These are phyloP conservation scores for Acer campestre DNA, from an alignment of 345 rosid species.

Conservation along the genomic window DNA sequence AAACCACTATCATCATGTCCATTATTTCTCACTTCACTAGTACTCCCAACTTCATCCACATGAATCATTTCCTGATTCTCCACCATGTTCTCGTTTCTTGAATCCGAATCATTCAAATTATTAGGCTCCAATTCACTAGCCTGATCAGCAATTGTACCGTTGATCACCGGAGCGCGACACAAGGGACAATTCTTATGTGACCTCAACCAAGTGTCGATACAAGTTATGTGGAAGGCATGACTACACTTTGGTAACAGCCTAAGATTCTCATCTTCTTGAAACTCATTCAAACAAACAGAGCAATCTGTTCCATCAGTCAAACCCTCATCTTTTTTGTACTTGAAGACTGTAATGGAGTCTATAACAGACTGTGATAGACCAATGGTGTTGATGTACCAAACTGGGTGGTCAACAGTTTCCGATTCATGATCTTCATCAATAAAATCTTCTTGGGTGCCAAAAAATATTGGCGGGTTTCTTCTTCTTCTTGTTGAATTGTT, in stretches of 20 bases:
- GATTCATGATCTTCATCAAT: slow-evolving; percentile 40
- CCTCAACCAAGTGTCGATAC: slow-evolving; percentile 83
- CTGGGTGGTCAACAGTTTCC: slow-evolving; percentile 38
- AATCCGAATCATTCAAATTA: slow-evolving; percentile 18
- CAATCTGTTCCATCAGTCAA: slow-evolving; percentile 75
- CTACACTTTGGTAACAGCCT: slow-evolving; percentile 79
- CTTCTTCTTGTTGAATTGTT: slow-evolving; percentile 16
- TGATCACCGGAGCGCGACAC: slow-evolving; percentile 68
- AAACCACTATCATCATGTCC: background rate
- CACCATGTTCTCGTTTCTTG: slow-evolving; percentile 19
- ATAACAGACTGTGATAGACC: slow-evolving; percentile 68
- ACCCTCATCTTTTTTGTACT: slow-evolving; percentile 51
- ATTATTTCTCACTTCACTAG: slow-evolving; percentile 19
- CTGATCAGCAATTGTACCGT: slow-evolving; percentile 15
- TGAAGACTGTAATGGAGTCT: slow-evolving; percentile 57
- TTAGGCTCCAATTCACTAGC: slow-evolving; percentile 14
- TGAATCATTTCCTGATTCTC: slow-evolving; percentile 1
- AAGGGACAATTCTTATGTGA: slow-evolving; percentile 83
- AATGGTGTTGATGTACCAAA: slow-evolving; percentile 62
- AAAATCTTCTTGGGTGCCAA: slow-evolving; percentile 33
- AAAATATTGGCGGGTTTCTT: slow-evolving; percentile 23
- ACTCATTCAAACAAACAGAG: slow-evolving; percentile 82
- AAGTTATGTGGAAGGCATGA: slow-evolving; percentile 77
- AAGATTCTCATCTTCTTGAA: slow-evolving; percentile 60
- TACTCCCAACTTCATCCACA: slow-evolving; percentile 20